Percentiles rank a stretch among this genome's conserved stretches.
phyloP scores from a whole-genome alignment of 2,329 filamentous ascomycete species.

The Aspergillus puulaauensis region DNA sequence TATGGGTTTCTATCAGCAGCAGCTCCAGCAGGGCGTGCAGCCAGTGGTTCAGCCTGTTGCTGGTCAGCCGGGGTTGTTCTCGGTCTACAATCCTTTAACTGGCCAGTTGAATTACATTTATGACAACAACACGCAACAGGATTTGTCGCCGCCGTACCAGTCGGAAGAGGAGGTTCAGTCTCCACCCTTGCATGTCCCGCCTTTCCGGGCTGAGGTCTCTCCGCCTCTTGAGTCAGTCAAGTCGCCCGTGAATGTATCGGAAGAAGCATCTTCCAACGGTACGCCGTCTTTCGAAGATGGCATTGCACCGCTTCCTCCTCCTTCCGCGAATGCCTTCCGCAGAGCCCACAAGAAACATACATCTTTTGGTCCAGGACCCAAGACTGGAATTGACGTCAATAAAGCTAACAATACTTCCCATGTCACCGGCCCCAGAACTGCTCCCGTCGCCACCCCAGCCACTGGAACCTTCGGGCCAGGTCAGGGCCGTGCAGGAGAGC shows the following conservation, averaged over 20 bases:
- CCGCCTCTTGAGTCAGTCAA: conserved; percentile 67
- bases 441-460: conserved; percentile 75
- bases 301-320: conserved; percentile 74
- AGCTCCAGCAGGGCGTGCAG: conserved; percentile 66
- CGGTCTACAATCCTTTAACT: conserved; percentile 81
- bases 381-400: conserved; percentile 44
- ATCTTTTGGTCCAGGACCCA: conserved; percentile 62
- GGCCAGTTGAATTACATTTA: conserved; percentile 81
- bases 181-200: conserved; percentile 55
- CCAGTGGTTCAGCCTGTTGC: conserved; percentile 63
- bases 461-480: conserved; percentile 90
- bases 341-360: conserved; percentile 89
- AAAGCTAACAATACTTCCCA: conserved; percentile 55
- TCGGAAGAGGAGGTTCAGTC: conserved; percentile 44
- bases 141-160: conserved; percentile 33
- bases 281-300: conserved; percentile 69
- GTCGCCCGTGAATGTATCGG: conserved; percentile 60
- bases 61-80: conserved; percentile 72
- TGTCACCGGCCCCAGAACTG: conserved; percentile 69
- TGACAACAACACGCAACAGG: conserved; percentile 61
- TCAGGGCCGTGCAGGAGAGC: conserved; percentile 88
- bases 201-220: conserved; percentile 77
- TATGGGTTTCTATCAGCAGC: conserved; percentile 63
- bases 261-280: conserved; percentile 62
- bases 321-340: conserved; percentile 88